Evolutionary conservation across 2,329 filamentous ascomycete genomes (phyloP), one percentile per base, ranked within the genome.

Genomic region (Penicillium janthinellum): DNA sequence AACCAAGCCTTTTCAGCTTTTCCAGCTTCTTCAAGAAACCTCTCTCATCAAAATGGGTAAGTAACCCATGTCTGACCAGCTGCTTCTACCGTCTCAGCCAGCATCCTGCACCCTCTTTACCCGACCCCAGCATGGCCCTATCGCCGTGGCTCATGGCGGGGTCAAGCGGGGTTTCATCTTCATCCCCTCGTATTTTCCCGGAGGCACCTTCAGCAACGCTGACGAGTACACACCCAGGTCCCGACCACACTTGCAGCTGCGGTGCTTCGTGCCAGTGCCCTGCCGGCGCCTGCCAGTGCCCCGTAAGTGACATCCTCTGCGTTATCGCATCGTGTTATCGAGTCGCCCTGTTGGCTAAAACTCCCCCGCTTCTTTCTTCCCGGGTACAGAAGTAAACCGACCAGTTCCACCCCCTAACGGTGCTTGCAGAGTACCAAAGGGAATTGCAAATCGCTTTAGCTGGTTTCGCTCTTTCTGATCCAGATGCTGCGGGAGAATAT

Each of bases 241-340:
- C 66, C 64, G 73, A 74, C 59, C 75, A 76, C 74, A 69, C 67
- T 62, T 78, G 76, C 72, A 73, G 69, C 71, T 78, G 75, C 68
- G 76, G 76, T 63, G 59, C 70, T 67, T 74, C 74, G 61, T 78
- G 75, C 74, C 69, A 73, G 66, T 77, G 76, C 72, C 75, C 76
- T 65, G 68, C 75, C 65, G 76, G 75, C 66, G 57, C 64, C 45
- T 78, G 75, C 74, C 65, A 76, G 60, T 78, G 75, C 75, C 73
- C 73, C 38, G 75, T 77, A 73, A 57, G 73, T 72, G 51, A n/a
- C 52, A 20, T 35, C 39, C 25, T 34, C 38, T 15, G 22, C 37
- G 28, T 39, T 42, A 38, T 54, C 42, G n/a, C 52, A 39, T 20
- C 34, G 8, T 14, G 20, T 59, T 28, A 45, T 51, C 22, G 8